phyloP scores from a whole-genome alignment of 2,329 filamentous ascomycete genomes.

The Dothidotthia symphoricarpi region DNA sequence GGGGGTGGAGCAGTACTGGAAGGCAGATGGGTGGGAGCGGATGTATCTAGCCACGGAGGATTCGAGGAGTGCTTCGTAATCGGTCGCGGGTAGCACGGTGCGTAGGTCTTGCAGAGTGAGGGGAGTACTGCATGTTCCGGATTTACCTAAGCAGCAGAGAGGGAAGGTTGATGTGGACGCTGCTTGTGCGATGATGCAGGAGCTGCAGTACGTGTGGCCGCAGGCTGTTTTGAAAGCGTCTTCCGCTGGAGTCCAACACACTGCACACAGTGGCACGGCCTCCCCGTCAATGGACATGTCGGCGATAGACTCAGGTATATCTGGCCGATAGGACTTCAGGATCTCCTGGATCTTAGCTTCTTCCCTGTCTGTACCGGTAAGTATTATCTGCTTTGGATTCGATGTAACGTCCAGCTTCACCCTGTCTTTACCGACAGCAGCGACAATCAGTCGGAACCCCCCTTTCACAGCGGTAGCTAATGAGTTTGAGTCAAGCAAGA shows the following conservation, averaged over 20 bases:
- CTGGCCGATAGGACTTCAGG: conserved; percentile 1
- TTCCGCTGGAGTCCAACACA: conserved; percentile 4
- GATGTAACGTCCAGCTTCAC: conserved; percentile 14
- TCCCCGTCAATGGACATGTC: conserved; percentile 5
- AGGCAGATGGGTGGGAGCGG: conserved; percentile 7
- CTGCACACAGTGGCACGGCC: conserved; percentile 3
- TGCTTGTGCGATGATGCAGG: conserved; percentile 10
- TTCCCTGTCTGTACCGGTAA: conserved; percentile 11
- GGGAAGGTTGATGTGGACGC: conserved; percentile 3
- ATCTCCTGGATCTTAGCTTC: conserved; percentile 8
- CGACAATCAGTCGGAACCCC: conserved; percentile 13
- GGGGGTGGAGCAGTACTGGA: conserved; percentile 14
- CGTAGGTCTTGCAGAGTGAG: no score
- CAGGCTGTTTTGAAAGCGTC: conserved; percentile 8
- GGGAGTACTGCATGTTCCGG: no score
- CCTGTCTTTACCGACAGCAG: conserved; percentile 13
- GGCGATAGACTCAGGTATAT: conserved; percentile 2
- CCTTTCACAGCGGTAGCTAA: conserved; percentile 10
- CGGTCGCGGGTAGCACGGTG: no score
- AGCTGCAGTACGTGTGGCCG: conserved; percentile 12
- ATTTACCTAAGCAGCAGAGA: no score
- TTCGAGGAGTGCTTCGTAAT: background rate
- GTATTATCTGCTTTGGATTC: conserved; percentile 17
- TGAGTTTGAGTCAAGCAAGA: conserved; percentile 10
- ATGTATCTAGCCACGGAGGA: conserved; percentile 8